Base-by-base conservation (phyloP, 73 alveolate genomes). In the Tetrahymena thermophila region DNA sequence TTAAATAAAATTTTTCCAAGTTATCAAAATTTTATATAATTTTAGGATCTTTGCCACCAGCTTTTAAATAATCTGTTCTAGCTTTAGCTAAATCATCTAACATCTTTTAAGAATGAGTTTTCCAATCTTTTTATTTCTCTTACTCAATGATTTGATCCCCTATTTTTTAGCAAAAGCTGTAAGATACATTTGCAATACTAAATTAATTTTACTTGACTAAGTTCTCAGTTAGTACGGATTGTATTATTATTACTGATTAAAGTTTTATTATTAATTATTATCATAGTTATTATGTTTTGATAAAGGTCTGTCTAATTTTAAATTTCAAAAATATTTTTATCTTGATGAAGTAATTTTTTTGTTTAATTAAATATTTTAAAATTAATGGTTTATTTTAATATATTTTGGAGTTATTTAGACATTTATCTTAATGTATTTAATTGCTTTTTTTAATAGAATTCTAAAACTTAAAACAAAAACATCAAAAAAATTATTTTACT, bases 21-120 rank as follows among this genome's bases (percentile, higher is more conserved):
- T 95, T 95, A 34, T 95, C 50, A 19, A 95, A 89, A 85, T 95
- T 85, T 43, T 95, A 55, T 43, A 85, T 16, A 93, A 95, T 85
- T 19, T 37, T 43, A 34, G 97, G 97, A 85, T 95, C 97, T n/a
- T 95, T 35, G 7, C 97, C 97, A 28, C 97, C 97, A 37, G 97
- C 97, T 35, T 95, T 43, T 55, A 35, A 31, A 85, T 95, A 95
- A 10, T 95, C 97, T 31, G 34, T 95, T 40, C 94, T 95, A 31
- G 89, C 55, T 95, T 95, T 35, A 23, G 44, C 5, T 89, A 95
- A 35, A 71, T 95, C 97, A 31, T 55, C 97, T 34, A 95, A n/a
- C 56, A 95, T 93, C 55, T 89, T 43, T 55, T 93, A 42, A 42
- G 97, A 85, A n/a, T 50, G 94, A 40, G 56, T 31, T 85, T 94